Conservation (phyloP, 352 stramenopile genomes). For the Phytopythium chamaehyphon region DNA sequence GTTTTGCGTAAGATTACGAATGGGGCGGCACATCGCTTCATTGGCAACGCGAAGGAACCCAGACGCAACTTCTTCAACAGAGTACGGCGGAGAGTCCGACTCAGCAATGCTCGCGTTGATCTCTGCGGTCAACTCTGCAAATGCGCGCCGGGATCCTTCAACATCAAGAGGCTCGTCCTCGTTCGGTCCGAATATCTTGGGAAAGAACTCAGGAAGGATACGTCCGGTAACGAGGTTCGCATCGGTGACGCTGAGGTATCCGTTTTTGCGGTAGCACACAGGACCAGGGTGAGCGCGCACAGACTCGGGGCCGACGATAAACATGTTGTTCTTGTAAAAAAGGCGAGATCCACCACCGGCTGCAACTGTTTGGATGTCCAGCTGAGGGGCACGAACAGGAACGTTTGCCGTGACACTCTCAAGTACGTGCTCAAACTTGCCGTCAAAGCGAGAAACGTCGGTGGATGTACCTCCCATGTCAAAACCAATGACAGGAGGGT, state of each 20-base stretch:
- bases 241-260: slow-evolving; percentile 96
- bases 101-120: slow-evolving; percentile 78
- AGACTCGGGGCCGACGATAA: slow-evolving; percentile 97
- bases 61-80: slow-evolving; percentile 94
- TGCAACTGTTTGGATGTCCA: slow-evolving; percentile 99
- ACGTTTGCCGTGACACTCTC: slow-evolving; percentile 98
- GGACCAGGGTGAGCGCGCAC: slow-evolving; percentile 95
- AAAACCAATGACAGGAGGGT: slow-evolving; percentile 92
- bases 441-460: slow-evolving; percentile 97
- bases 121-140: slow-evolving; percentile 86
- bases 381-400: slow-evolving; percentile 95
- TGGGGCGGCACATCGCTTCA: slow-evolving; percentile 99
- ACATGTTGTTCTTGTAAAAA: slow-evolving; percentile 96
- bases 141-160: slow-evolving; percentile 89
- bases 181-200: slow-evolving; percentile 97
- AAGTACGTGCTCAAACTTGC: slow-evolving; percentile 97
- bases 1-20: slow-evolving; percentile 98
- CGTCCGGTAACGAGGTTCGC: slow-evolving; percentile 97
- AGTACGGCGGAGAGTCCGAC: slow-evolving; percentile 60
- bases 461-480: slow-evolving; percentile 99
- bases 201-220: slow-evolving; percentile 97
- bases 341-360: slow-evolving; percentile 95
- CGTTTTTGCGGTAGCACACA: slow-evolving; percentile 97
- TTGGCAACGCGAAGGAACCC: slow-evolving; percentile 98
- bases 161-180: slow-evolving; percentile 97